Conservation (phyloP, 2,329 filamentous ascomycete genomes). For the Ramularia collo-cygni region DNA sequence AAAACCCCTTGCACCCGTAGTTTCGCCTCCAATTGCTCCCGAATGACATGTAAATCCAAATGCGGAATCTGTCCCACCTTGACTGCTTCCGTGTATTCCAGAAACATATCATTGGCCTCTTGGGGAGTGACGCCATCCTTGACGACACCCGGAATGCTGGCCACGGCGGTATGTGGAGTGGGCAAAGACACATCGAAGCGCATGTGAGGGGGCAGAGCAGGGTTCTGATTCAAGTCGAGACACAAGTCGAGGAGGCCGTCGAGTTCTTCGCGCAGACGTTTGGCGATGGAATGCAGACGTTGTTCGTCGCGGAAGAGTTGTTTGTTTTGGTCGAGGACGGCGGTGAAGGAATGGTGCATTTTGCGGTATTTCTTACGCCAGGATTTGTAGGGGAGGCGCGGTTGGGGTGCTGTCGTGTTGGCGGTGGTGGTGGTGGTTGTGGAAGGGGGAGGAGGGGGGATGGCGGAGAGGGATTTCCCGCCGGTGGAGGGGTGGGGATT, state of each 20-base stretch:
- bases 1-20: conserved; percentile 26
- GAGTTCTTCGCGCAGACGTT: conserved; percentile 80
- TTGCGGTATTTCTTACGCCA: conserved; percentile 82
- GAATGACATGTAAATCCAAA: conserved; percentile 27
- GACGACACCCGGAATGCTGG: conserved; percentile 42
- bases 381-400: conserved; percentile 28
- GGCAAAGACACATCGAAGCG: conserved; percentile 60
- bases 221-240: conserved; percentile 78
- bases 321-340: conserved; percentile 73
- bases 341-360: conserved; percentile 73
- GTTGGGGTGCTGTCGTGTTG: conserved; percentile 3
- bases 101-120: conserved; percentile 24
- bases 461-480: conserved; percentile 11
- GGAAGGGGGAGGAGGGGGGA: no score
- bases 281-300: conserved; percentile 71
- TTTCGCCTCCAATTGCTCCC: conserved; percentile 26
- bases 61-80: conserved; percentile 26
- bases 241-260: conserved; percentile 86
- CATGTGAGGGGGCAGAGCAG: conserved; percentile 30
- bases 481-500: conserved; percentile 14
- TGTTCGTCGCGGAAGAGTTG: conserved; percentile 74
- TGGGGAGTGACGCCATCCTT: conserved; percentile 32
- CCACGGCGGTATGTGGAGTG: conserved; percentile 64
- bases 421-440: conserved; percentile 6
- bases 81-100: conserved; percentile 32